Base-by-base conservation (phyloP, 305 asterid genomes). In the Fraxinus angustifolia region DNA sequence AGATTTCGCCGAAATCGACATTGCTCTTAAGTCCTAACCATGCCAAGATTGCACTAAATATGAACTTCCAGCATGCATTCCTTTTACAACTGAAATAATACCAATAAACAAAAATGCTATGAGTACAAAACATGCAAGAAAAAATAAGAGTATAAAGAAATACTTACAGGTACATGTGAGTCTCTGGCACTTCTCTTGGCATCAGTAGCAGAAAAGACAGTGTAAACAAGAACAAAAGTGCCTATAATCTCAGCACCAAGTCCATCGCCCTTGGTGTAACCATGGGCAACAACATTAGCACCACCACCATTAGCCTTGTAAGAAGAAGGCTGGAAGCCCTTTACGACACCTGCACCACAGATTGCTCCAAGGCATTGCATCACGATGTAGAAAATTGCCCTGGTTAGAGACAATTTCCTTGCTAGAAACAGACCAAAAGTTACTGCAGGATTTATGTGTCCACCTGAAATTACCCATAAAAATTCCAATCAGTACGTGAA, bases 171-270 rank as follows among this genome's bases (percentile, higher is more conserved):
- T 78, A 92, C 93, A 82, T 91, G 97, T 26, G 95, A 91, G 76
- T 92, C 97, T 83, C 95, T 85, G 73, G 97, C 97, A 40, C 88
- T 90, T 87, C 97, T 92, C 88, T 92, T 92, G 84, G 97, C 95
- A 89, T 92, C 97, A 1, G 95, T 92, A 23, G 97, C 97, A 14
- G 97, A 92, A 65, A 90, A 91, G 58, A 91, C 95, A 0, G 92
- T 90, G 91, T 91, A 91, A 71, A 91, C 96, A 6, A 91, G 93
- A 74, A 91, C 85, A n/a, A 91, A 91, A 40, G 93, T 91, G 78
- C 94, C 96, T 36, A 91, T 77, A 42, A 92, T 92, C 84, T 92
- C 96, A 36, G 96, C 96, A 38, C 97, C 94, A 62, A 92, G 93
- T 40, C 93, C 95, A 11, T 89, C 91, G 0, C 92, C 95, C 85